Evolutionary conservation across 179 eudicot species (phyloP).

Genomic region (Kewa caespitosa): DNA sequence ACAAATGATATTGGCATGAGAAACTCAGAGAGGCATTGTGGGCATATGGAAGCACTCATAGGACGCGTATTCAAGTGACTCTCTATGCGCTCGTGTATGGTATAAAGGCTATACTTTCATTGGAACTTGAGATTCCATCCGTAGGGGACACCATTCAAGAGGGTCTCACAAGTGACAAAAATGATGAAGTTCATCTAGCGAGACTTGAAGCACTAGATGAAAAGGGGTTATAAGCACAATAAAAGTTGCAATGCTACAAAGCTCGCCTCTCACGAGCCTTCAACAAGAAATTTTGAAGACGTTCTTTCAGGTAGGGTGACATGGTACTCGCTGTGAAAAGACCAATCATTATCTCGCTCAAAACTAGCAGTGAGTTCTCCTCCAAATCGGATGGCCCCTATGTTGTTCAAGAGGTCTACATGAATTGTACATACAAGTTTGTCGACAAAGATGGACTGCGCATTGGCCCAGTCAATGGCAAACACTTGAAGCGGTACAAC

Average conservation of each 20-base stretch:
- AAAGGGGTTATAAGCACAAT: constrained; percentile 17
- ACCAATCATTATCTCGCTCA: constrained; percentile 13
- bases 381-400: constrained; percentile 23
- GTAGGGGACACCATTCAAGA: constrained; percentile 25
- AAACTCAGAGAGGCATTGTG: constrained; percentile 11
- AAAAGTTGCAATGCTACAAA: constrained; percentile 16
- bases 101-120: constrained; percentile 13
- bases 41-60: constrained; percentile 10
- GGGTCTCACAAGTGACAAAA: constrained; percentile 17
- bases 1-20: constrained; percentile 13
- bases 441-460: not conserved
- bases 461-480: not conserved
- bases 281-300: constrained; percentile 8
- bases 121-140: constrained; percentile 21
- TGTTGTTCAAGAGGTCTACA: not conserved
- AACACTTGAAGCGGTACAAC: not conserved
- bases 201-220: constrained; percentile 24
- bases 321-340: constrained; percentile 20
- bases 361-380: constrained; percentile 11
- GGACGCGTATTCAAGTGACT: constrained; percentile 2
- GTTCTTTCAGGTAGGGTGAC: not conserved
- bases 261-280: constrained; percentile 8
- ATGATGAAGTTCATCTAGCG: constrained; percentile 2
- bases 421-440: not conserved
- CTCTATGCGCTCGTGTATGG: constrained; percentile 20